Evolutionary conservation across 192 early-diverging fungal species (phyloP).

Genomic region (Backusella tarrabulga): DNA sequence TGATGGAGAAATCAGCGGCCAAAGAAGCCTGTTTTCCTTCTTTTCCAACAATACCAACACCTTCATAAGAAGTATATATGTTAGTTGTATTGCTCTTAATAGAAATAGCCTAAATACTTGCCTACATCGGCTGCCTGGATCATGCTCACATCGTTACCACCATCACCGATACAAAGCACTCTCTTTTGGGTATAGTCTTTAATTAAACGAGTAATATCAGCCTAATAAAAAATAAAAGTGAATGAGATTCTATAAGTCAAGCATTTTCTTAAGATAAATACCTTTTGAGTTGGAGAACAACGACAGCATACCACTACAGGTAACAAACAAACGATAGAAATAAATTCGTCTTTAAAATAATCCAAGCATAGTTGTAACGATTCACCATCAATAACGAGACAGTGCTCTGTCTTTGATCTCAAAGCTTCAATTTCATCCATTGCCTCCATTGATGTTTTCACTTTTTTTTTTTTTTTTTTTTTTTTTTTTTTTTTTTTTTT

Average conservation of each 20-base stretch:
- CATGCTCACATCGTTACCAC: slow-evolving; percentile 98
- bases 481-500: no score
- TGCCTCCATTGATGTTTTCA: slow-evolving; percentile 49
- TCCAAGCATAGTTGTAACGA: slow-evolving; percentile 81
- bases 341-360: slow-evolving; percentile 77
- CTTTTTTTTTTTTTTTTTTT: slow-evolving; percentile 16
- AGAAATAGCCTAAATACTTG: slow-evolving; percentile 4
- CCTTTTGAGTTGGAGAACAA: slow-evolving; percentile 97
- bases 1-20: slow-evolving; percentile 91
- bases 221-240: slow-evolving; percentile 29
- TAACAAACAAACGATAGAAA: slow-evolving; percentile 67
- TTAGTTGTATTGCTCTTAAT: neutral
- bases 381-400: slow-evolving; percentile 91
- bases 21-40: slow-evolving; percentile 94
- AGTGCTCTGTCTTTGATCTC: slow-evolving; percentile 69
- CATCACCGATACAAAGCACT: slow-evolving; percentile 91
- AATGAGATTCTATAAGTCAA: neutral
- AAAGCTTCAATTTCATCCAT: slow-evolving; percentile 74
- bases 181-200: slow-evolving; percentile 71
- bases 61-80: slow-evolving; percentile 21
- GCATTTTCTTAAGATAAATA: neutral
- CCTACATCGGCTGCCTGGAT: slow-evolving; percentile 92
- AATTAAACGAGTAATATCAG: slow-evolving; percentile 84
- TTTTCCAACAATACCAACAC: slow-evolving; percentile 95
- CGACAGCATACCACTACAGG: slow-evolving; percentile 93